Evolutionary conservation across 1,284 basidiomycete genomes (phyloP), one percentile per base, ranked within the genome.

Genomic region (Anthracocystis setariae): DNA sequence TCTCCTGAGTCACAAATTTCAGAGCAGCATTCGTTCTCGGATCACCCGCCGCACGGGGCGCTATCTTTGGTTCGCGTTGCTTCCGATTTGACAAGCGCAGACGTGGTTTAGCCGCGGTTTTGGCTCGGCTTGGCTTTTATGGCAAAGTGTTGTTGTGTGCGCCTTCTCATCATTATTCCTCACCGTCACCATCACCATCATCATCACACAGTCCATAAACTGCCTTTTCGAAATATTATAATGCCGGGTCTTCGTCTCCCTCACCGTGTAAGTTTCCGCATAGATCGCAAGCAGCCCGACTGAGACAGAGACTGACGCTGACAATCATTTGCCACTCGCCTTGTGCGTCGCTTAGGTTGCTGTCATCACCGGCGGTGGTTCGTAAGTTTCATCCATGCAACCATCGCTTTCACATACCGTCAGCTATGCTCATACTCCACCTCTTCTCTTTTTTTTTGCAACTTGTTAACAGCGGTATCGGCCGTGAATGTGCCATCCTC

Each of bases 401-500:
- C 8, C 5, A 23, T n/a, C 18, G 21, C 24, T 43, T 23, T 18
- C 10, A 40, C 24, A 13, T 40, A 5, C n/a, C 4, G 27, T 42
- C 25, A 9, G 18, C 25, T 20, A 21, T 27, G 5, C 5, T 25
- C 20, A 23, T 12, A 3, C 13, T 20, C 20, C 17, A 5, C 37
- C 23, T 42, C 35, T 47, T 56, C 40, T 40, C 32, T 12, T 13
- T 32, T 20, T 46, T 25, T 37, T 21, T 29, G 13, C 32, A 12
- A 8, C 9, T 15, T n/a, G 15, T 13, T n/a, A 20, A 24, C 49
- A 69, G 66, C 65, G 95, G 94, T 13, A 96, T 98, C 83, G 94
- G 94, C 38, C 88, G 96, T 61, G 93, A 98, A 85, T 91, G 93
- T 1, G 90, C 92, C 20, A 86, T 96, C 66, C 88, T 97, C 58